Base-by-base conservation (phyloP, 306 rosid species). In the Luffa aegyptiaca region DNA sequence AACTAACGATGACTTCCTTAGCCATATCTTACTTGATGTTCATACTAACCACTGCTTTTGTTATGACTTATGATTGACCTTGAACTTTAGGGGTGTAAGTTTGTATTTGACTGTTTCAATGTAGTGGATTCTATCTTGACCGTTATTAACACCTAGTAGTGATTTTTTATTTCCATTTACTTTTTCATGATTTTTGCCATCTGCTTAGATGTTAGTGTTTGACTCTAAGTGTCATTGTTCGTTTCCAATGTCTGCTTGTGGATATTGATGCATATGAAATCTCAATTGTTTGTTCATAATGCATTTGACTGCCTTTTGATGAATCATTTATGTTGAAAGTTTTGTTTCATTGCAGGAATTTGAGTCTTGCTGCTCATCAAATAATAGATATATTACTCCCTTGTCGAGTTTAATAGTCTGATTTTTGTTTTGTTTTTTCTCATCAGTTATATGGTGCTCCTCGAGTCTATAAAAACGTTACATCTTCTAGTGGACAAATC, bases 401-500 rank as follows among this genome's bases (percentile, higher is more conserved):
- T 11, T 76, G 68, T 56, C 12, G 37, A 49, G 55, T 44, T 46
- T 46, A 21, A 73, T 36, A 51, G 57, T 48, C 17, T 13, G 6
- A 33, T 74, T 77, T 58, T 36, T 44, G 8, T 44, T n/a, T 63
- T 17, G 31, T 17, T 13, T 49, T 49, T 33, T 78, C 12, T 78
- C 11, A 16, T 39, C 75, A 78, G 81, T 63, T 78, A 78, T 63
- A 21, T 63, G 81, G 81, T 13, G 81, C 75, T 33, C 81, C 81
- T 59, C 75, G 75, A 33, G 45, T 78, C 63, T 78, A 61, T 66
- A 64, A 18, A 77, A 74, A 82, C 39, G 78, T 80, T 68, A 65
- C 5, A 20, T 37, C 81, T 1, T 63, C 48, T 13, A 12, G 44
- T 12, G 75, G 45, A 78, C 59, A 78, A 26, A 17, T 78, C 41